Conservation (phyloP, 495 filamentous ascomycete genomes). For the Penicillium cinerascens region DNA sequence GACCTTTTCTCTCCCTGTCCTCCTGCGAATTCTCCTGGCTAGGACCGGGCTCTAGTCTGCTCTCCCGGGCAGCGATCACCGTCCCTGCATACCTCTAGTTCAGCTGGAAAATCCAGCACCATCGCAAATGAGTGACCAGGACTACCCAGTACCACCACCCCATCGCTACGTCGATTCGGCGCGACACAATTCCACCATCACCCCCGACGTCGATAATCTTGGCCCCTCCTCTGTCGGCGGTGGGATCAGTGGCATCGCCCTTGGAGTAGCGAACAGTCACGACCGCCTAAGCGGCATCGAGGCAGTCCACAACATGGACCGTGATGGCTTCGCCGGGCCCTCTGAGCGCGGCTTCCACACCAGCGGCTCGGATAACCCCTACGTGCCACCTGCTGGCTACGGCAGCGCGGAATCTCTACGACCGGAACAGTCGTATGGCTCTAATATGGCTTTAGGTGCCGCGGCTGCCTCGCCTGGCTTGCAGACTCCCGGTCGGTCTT, state of each 20-base stretch:
- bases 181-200: slow-evolving; percentile 52
- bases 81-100: background rate
- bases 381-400: slow-evolving; percentile 31
- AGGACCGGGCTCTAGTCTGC: background rate
- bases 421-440: slow-evolving; percentile 36
- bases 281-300: slow-evolving; percentile 69
- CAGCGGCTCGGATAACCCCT: slow-evolving; percentile 43
- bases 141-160: slow-evolving; percentile 11
- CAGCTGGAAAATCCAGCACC: background rate
- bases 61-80: background rate
- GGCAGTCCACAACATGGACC: slow-evolving; percentile 53
- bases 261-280: slow-evolving; percentile 69
- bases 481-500: slow-evolving; percentile 32
- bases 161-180: slow-evolving; percentile 11
- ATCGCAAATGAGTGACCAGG: slow-evolving; percentile 10
- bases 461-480: slow-evolving; percentile 37
- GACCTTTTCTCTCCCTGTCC: background rate
- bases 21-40: background rate
- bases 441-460: slow-evolving; percentile 33
- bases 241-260: slow-evolving; percentile 72
- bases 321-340: slow-evolving; percentile 35
- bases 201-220: slow-evolving; percentile 74
- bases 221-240: slow-evolving; percentile 68
- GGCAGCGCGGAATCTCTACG: slow-evolving; percentile 28
- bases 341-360: slow-evolving; percentile 44